Evolutionary conservation across 164 flowering plant genomes (phyloP).

Genomic region (Nymphaea colorata): DNA sequence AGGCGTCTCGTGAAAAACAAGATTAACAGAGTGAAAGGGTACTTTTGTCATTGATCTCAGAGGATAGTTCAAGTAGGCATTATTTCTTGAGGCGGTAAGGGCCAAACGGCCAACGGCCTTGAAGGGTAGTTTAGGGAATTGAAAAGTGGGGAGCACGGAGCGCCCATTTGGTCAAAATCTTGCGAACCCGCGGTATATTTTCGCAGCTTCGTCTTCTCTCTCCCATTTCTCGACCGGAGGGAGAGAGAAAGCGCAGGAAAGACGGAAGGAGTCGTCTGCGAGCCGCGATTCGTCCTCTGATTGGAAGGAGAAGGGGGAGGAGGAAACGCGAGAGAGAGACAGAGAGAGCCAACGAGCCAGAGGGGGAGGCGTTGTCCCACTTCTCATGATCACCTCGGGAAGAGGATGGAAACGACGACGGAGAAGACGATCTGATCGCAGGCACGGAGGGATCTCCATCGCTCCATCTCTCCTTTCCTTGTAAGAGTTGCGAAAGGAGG

Average conservation of each 20-base stretch:
- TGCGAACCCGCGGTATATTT: not conserved
- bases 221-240: not conserved
- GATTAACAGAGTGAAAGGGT: no score
- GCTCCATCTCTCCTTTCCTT: not conserved
- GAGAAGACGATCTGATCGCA: not conserved
- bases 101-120: not conserved
- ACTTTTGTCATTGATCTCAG: no score
- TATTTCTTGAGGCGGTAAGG: not conserved
- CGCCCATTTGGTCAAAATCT: not conserved
- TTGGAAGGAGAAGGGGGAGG: no score
- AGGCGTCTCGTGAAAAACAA: no score
- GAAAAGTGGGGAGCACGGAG: not conserved
- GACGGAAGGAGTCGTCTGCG: not conserved
- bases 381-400: not conserved
- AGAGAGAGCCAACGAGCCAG: not conserved
- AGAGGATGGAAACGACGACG: not conserved
- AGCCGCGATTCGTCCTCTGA: no score
- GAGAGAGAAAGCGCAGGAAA: not conserved
- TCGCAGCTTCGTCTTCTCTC: not conserved
- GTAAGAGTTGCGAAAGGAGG: not conserved
- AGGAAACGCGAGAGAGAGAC: no score
- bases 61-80: not conserved
- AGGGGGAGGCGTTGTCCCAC: not conserved
- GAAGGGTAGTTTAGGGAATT: not conserved
- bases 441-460: not conserved